Evolutionary conservation across 345 rosid genomes (phyloP).

Genomic region (Eucalyptus sp.): DNA sequence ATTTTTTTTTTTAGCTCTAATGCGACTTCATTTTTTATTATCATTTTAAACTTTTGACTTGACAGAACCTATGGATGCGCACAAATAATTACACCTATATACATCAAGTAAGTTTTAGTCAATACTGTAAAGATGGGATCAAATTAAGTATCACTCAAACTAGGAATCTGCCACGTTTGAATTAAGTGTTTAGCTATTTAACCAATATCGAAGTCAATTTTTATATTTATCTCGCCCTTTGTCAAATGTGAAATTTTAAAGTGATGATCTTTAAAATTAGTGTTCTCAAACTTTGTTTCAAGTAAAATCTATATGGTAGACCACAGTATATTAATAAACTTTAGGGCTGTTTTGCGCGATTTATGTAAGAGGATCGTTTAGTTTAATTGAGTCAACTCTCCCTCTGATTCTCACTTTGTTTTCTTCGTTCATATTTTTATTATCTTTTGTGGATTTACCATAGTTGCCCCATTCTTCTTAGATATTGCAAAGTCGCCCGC

Average conservation of each 20-base stretch:
- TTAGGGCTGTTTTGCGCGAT: not conserved
- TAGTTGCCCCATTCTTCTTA: not conserved
- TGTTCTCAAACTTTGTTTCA: not conserved
- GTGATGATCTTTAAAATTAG: not conserved
- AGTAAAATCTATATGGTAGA: not conserved
- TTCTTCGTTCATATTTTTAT: not conserved
- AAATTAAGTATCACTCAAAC: not conserved
- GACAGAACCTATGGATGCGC: not conserved
- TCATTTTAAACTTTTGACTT: not conserved
- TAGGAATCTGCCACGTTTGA: not conserved
- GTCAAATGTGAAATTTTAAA: not conserved
- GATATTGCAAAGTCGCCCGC: not conserved
- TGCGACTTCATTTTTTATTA: not conserved
- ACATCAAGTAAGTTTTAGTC: not conserved
- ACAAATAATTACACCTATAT: not conserved
- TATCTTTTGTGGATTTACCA: not conserved
- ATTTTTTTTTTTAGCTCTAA: not conserved
- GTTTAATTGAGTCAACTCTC: not conserved
- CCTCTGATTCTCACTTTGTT: not conserved
- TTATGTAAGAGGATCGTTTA: not conserved
- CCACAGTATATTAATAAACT: not conserved
- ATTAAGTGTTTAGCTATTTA: not conserved
- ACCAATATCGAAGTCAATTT: not conserved
- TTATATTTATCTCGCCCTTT: not conserved
- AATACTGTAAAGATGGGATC: rapidly evolving